A percentile compares a stretch with the other conserved stretches of the same genome.
These are phyloP conservation scores for Chrysanthemum lavandulifolium DNA, from an alignment of 129 eudicot species.

Conservation along the genomic window DNA sequence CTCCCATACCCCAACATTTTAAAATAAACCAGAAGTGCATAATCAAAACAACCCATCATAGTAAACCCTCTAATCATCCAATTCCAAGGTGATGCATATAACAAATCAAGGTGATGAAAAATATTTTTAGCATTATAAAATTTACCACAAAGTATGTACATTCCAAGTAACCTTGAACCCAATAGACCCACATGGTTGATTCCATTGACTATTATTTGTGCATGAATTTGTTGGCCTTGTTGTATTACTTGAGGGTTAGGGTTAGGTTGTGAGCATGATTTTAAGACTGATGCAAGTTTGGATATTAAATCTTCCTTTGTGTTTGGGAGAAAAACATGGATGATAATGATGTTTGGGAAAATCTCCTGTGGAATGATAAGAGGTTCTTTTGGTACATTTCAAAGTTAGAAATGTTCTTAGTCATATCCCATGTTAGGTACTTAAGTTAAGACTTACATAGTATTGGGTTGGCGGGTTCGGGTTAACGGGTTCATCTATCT, in stretches of 20 bases:
- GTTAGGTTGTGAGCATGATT: slow-evolving; percentile 34
- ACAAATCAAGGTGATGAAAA: slow-evolving; percentile 52
- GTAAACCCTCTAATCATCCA: slow-evolving; percentile 88
- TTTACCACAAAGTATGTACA: slow-evolving; percentile 46
- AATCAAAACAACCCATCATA: slow-evolving; percentile 55
- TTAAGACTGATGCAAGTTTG: slow-evolving; percentile 43
- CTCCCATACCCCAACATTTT: slow-evolving; percentile 70
- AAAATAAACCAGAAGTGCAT: slow-evolving; percentile 54
- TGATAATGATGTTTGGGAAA: slow-evolving; percentile 26
- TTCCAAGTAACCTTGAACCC: slow-evolving; percentile 66
- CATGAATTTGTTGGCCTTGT: slow-evolving; percentile 65
- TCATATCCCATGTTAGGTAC: too few relatives aligned
- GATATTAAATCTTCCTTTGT: slow-evolving; percentile 50
- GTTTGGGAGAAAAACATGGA: slow-evolving; percentile 19
- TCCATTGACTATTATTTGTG: slow-evolving; percentile 64
- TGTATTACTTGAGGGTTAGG: slow-evolving; percentile 21
- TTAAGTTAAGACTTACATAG: too few relatives aligned
- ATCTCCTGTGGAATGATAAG: slow-evolving; percentile 28
- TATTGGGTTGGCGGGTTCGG: too few relatives aligned
- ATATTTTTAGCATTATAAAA: slow-evolving; percentile 47
- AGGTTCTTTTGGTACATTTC: slow-evolving; percentile 34
- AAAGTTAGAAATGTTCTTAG: too few relatives aligned
- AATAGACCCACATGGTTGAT: slow-evolving; percentile 57
- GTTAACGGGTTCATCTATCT: too few relatives aligned
- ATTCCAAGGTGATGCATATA: slow-evolving; percentile 86